phyloP scores from a whole-genome alignment of 164 flowering plant species.

The Houttuynia cordata region DNA sequence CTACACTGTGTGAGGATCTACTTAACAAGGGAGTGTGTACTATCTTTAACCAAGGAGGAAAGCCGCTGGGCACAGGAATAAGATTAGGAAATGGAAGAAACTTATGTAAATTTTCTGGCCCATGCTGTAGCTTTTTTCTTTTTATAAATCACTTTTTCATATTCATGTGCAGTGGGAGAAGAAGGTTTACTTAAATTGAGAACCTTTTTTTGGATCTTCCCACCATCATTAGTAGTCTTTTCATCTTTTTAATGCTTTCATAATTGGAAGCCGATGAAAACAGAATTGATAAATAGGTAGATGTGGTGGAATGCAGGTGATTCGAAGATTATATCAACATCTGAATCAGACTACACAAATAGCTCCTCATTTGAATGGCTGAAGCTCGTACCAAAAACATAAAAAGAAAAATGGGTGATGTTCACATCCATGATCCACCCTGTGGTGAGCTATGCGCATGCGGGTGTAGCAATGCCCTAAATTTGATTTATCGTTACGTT shows the following conservation, averaged over 20 bases:
- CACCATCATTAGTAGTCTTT: not conserved
- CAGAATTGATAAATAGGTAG: not conserved
- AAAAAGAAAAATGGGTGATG: too few relatives aligned
- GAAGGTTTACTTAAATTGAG: not conserved
- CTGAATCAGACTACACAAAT: too few relatives aligned
- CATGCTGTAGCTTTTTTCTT: not conserved
- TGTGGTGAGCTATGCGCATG: too few relatives aligned
- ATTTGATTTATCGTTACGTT: too few relatives aligned
- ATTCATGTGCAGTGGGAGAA: not conserved
- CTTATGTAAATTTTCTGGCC: not conserved
- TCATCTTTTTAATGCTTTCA: not conserved
- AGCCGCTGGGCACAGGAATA: not conserved
- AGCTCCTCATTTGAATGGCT: too few relatives aligned
- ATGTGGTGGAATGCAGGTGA: not conserved
- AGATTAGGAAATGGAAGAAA: too few relatives aligned
- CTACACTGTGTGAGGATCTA: slow-evolving; percentile 38
- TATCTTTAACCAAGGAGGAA: not conserved
- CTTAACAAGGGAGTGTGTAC: not conserved
- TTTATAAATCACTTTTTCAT: not conserved
- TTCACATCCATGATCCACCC: too few relatives aligned
- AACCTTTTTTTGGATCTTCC: not conserved
- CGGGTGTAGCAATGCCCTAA: too few relatives aligned
- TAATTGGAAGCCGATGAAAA: not conserved
- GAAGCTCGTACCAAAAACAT: too few relatives aligned
- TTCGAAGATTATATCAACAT: too few relatives aligned